These are phyloP conservation scores for Microdochium nivale DNA, from an alignment of 2,329 filamentous ascomycete species.

Conservation along the genomic window DNA sequence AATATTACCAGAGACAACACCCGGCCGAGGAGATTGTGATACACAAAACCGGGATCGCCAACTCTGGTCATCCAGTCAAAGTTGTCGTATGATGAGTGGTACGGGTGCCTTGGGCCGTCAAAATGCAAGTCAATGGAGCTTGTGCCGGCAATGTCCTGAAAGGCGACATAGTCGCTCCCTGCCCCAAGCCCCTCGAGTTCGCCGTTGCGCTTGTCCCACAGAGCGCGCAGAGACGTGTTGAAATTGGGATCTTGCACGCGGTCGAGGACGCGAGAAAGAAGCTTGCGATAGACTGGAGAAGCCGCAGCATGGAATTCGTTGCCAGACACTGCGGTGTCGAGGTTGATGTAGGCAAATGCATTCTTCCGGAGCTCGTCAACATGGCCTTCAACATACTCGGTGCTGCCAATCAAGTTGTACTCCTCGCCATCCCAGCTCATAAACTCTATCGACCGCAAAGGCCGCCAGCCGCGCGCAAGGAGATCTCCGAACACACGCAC, in stretches of 20 bases:
- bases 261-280: slow-evolving; percentile 64
- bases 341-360: slow-evolving; percentile 82
- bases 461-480: slow-evolving; percentile 71
- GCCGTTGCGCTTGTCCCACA: slow-evolving; percentile 62
- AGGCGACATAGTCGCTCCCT: slow-evolving; percentile 78
- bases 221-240: slow-evolving; percentile 63
- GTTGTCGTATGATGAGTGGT: slow-evolving; percentile 82
- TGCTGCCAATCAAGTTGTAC: slow-evolving; percentile 90
- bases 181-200: slow-evolving; percentile 62
- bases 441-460: slow-evolving; percentile 90
- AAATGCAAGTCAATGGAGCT: slow-evolving; percentile 85
- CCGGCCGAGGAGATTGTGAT: slow-evolving; percentile 72
- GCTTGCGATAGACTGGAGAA: slow-evolving; percentile 68
- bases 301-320: slow-evolving; percentile 67
- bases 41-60: slow-evolving; percentile 73
- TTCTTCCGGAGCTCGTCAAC: slow-evolving; percentile 63
- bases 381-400: slow-evolving; percentile 87
- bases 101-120: slow-evolving; percentile 55
- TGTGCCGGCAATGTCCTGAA: slow-evolving; percentile 84
- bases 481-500: slow-evolving; percentile 78
- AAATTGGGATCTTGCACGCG: slow-evolving; percentile 63
- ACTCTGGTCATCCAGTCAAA: slow-evolving; percentile 76
- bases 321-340: slow-evolving; percentile 76
- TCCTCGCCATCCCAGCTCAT: slow-evolving; percentile 93
- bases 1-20: slow-evolving; percentile 75